A percentile compares a stretch with the other conserved stretches of the same genome.
Conservation (phyloP, 805 yeast genomes). For the Danielozyma ontarioensis region DNA sequence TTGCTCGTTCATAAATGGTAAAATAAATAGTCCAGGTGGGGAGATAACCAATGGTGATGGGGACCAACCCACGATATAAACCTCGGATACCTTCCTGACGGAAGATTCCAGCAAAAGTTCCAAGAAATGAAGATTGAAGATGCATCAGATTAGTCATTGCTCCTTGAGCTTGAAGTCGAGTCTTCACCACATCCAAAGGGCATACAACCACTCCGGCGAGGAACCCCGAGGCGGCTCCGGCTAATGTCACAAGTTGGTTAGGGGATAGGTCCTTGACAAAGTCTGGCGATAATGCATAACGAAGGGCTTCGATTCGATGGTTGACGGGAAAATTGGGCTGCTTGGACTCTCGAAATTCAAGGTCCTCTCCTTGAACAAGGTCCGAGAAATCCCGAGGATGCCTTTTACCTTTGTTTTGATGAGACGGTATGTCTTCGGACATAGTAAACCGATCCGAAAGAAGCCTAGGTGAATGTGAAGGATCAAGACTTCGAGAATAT, state of each 20-base stretch:
- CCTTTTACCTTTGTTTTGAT: background rate
- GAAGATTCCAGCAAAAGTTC: conserved; percentile 62
- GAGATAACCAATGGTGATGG: conserved; percentile 89
- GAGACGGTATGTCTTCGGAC: background rate
- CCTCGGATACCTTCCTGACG: conserved; percentile 80
- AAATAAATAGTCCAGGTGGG: conserved; percentile 98
- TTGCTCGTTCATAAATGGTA: conserved; percentile 79
- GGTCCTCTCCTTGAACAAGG: conserved; percentile 32
- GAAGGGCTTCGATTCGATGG: conserved; percentile 15
- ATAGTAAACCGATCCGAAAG: too few relatives aligned
- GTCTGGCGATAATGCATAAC: conserved; percentile 14
- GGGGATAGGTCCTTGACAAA: conserved; percentile 26
- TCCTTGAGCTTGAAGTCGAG: conserved; percentile 91
- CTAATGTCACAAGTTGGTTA: conserved; percentile 63
- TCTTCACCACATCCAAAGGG: conserved; percentile 93
- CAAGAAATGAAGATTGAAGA: conserved; percentile 41
- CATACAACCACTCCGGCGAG: conserved; percentile 86
- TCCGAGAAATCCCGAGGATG: conserved; percentile 30
- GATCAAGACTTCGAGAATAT: too few relatives aligned
- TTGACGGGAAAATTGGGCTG: conserved; percentile 15
- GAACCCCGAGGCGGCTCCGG: conserved; percentile 95
- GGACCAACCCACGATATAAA: conserved; percentile 82
- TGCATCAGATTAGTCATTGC: conserved; percentile 22
- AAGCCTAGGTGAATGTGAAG: too few relatives aligned
- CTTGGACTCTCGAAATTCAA: conserved; percentile 23